Evolutionary conservation across 1,284 basidiomycete species (phyloP).

Genomic region (Pulveroboletus sp.): DNA sequence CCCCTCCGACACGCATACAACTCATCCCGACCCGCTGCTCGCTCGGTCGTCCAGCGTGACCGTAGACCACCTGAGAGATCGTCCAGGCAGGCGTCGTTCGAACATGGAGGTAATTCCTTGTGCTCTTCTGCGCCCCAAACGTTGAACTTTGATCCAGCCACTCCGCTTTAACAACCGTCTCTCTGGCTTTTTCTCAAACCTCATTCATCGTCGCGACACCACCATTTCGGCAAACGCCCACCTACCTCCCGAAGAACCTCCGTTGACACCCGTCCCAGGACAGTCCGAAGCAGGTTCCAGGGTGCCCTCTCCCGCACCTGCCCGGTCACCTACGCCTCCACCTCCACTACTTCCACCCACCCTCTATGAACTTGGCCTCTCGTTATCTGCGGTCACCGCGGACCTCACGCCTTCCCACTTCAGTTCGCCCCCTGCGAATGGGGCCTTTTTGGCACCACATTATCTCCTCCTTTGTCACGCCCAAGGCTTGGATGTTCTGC

Average conservation of each 20-base stretch:
- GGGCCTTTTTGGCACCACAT: constrained; percentile 75
- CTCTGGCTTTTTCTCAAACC: constrained; percentile 77
- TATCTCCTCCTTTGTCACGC: constrained; percentile 80
- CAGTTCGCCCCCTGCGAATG: constrained; percentile 69
- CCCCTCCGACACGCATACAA: constrained; percentile 26
- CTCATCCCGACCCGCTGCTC: constrained; percentile 27
- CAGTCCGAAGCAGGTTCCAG: constrained; percentile 42
- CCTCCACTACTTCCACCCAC: constrained; percentile 68
- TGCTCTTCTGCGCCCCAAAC: constrained; percentile 20
- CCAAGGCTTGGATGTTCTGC: constrained; percentile 79
- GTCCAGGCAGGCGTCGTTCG: constrained; percentile 45
- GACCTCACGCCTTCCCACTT: constrained; percentile 75
- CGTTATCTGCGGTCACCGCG: constrained; percentile 62
- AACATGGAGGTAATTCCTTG: constrained; percentile 45
- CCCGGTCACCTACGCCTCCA: constrained; percentile 64
- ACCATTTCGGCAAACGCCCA: constrained; percentile 33
- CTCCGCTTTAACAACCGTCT: constrained; percentile 66
- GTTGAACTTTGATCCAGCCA: constrained; percentile 39
- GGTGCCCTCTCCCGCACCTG: constrained; percentile 50
- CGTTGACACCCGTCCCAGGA: constrained; percentile 22
- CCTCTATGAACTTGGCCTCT: constrained; percentile 73
- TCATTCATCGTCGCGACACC: constrained; percentile 70
- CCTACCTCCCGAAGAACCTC: constrained; percentile 32
- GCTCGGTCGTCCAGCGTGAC: constrained; percentile 17
- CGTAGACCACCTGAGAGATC: constrained; percentile 21